Evolutionary conservation across 2,329 filamentous ascomycete genomes (phyloP).

Genomic region (Scedosporium minutisporum): DNA sequence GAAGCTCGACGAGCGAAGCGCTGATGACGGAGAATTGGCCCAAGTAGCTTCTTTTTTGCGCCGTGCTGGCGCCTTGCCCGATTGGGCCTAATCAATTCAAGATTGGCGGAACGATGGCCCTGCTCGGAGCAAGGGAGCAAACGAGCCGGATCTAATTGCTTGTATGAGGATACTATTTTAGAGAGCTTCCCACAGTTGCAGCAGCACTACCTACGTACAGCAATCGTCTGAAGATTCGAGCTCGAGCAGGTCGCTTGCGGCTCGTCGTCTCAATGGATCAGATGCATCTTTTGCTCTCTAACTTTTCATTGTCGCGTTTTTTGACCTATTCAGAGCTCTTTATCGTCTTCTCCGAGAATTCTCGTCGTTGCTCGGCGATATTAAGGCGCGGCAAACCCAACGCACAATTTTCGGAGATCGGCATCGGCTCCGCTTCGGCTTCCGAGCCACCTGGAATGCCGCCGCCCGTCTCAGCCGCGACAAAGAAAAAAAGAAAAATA

Average conservation of each 20-base stretch:
- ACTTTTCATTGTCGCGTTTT: background rate
- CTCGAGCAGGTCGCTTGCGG: too few species aligned
- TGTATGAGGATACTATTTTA: background rate
- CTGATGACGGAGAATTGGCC: background rate
- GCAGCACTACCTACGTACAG: too few species aligned
- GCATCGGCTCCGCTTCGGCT: conserved; percentile 7
- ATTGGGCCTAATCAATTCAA: background rate
- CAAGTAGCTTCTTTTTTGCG: background rate
- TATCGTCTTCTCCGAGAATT: background rate
- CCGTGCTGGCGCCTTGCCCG: background rate
- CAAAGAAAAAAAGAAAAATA: background rate
- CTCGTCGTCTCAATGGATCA: too few species aligned
- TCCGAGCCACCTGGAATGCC: background rate
- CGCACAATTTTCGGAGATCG: conserved; percentile 3
- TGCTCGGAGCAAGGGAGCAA: background rate
- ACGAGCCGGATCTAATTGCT: background rate
- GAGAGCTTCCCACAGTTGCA: too few species aligned
- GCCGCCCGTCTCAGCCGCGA: background rate
- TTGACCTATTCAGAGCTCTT: background rate
- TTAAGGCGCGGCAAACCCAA: background rate
- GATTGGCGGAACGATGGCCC: background rate
- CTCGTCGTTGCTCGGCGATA: conserved; percentile 1
- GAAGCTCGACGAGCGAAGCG: background rate
- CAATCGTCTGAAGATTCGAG: too few species aligned
- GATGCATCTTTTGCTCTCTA: background rate